Evolutionary conservation across 2,329 filamentous ascomycete genomes (phyloP), one percentile per base, ranked within the genome.

Genomic region (Claviceps cyperi): DNA sequence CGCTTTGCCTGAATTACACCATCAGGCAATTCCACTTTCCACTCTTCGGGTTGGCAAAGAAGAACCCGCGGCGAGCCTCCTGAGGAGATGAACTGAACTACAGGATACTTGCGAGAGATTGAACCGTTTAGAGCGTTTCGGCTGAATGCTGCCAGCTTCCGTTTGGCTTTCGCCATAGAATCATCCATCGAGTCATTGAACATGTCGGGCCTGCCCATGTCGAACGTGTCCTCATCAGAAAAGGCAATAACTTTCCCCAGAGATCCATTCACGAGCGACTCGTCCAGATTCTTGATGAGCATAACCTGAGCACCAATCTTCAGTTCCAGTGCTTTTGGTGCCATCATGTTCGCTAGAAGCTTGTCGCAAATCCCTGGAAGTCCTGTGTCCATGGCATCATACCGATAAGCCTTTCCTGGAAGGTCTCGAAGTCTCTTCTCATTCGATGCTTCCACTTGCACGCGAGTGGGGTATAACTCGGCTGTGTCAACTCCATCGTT

Each of bases 251-350:
- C 84, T 53, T 85, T 90, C 22, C 92, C 92, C 9, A 98, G 74
- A 0, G 91, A 94, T 4, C 92, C 92, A 61, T 98, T 98, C 57
- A 97, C 92, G 0, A 98, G 75, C 0, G 80, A 83, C 39, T 95
- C 88, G 61, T 98, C 92, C 69, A 97, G 83, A 59, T 98, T 98
- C 66, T 98, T 98, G 73, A 98, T 96, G n/a, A 98, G 73, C 92
- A 98, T 98, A 43, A 98, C 94, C 63, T 98, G 94, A 0, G 92
- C 87, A 9, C 89, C 87, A 54, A 92, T 83, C 65, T 96, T 97
- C 32, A 98, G 69, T 36, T 85, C 80, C 19, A 98, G 78, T 0
- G 68, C 62, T 58, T 84, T 83, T 0, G 92, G 90, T 0, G 92
- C 90, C 86, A 98, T 96, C 79, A 94, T 94, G 61, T 91, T 95